Evolutionary conservation across 129 eudicot genomes (phyloP), one percentile per base, ranked within the genome.

Genomic region (Tagetes erecta): DNA sequence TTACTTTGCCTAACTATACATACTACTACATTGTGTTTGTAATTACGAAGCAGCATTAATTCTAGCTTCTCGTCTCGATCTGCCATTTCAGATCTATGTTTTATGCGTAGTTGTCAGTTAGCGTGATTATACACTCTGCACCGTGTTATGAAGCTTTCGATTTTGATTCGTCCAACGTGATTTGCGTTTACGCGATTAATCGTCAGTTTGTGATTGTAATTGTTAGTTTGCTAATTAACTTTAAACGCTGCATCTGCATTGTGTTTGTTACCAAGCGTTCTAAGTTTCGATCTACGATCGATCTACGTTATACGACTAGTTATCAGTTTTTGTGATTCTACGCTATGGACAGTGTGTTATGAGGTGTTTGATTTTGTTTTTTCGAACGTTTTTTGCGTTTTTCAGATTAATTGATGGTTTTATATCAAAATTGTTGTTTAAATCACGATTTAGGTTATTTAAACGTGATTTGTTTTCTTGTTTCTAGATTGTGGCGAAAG

Each of bases 61-160:
- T 52, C 8, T 30, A 7, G 3, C 2, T 5, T 55, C 10, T 20
- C 27, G 27, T 51, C 75, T 79, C 79, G 56, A 47, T 72, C 55
- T 58, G 85, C 31, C 59, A 33, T 27, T 34, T 80, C 6, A 31
- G 73, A 27, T 80, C 83, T 58, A 41, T 73, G 73, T 46, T 11
- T 4, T 38, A 40, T n/a, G 36, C 2, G 11, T 40, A 20, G 31
- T 4, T 5, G 44, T 31, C 39, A 9, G 3, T 52, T 70, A 20
- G 6, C 31, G 30, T 56, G 27, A 35, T 35, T 75, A 50, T 27
- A 27, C 65, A 37, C 72, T 11, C 6, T 14, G n/a, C 66, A 64
- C 12, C 65, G 34, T 20, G 78, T 35, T 35, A 0, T 20, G 27
- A 20, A 20, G 27, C 27, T 20, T 20, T 20, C 27, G 27, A 20